A percentile compares a stretch with the other conserved stretches of the same genome.
phyloP scores from a whole-genome alignment of 2,329 filamentous ascomycete genomes.

The Ophiosphaerella korrae region DNA sequence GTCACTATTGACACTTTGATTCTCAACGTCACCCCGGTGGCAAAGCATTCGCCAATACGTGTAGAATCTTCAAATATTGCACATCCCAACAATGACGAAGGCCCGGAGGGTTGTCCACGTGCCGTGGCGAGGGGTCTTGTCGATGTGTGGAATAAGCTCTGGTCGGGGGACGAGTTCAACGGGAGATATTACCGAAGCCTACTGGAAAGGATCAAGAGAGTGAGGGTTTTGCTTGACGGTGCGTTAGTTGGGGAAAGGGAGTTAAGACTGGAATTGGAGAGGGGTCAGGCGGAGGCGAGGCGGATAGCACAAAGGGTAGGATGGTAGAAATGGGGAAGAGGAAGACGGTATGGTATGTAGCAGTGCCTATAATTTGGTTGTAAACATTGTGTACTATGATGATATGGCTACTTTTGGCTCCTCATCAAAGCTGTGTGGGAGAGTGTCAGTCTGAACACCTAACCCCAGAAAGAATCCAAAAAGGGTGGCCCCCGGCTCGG shows the following conservation, averaged over 20 bases:
- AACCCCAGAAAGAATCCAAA: slow-evolving; percentile 15
- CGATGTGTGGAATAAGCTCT: slow-evolving; percentile 42
- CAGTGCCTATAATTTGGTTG: background rate
- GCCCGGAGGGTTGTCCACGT: background rate
- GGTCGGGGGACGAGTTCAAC: slow-evolving; percentile 35
- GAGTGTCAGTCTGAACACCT: background rate
- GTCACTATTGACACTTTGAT: slow-evolving; percentile 37
- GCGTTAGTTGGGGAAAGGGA: slow-evolving; percentile 32
- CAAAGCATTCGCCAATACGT: background rate
- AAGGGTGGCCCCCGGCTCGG: slow-evolving; percentile 28
- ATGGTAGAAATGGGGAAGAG: slow-evolving; percentile 14
- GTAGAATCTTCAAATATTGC: background rate
- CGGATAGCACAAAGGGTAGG: slow-evolving; percentile 33
- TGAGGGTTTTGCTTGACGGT: slow-evolving; percentile 40
- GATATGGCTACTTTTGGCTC: too few species aligned
- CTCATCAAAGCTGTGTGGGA: too few species aligned
- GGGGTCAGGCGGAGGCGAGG: slow-evolving; percentile 36
- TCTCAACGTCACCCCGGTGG: slow-evolving; percentile 33
- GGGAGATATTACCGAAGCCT: slow-evolving; percentile 30
- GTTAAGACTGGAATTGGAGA: slow-evolving; percentile 37
- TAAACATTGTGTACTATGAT: too few species aligned
- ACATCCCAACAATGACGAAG: background rate
- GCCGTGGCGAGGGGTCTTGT: slow-evolving; percentile 25
- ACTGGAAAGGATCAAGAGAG: slow-evolving; percentile 36
- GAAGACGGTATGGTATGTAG: background rate